phyloP scores from a whole-genome alignment of 495 filamentous ascomycete genomes.

The Podospora comata region DNA sequence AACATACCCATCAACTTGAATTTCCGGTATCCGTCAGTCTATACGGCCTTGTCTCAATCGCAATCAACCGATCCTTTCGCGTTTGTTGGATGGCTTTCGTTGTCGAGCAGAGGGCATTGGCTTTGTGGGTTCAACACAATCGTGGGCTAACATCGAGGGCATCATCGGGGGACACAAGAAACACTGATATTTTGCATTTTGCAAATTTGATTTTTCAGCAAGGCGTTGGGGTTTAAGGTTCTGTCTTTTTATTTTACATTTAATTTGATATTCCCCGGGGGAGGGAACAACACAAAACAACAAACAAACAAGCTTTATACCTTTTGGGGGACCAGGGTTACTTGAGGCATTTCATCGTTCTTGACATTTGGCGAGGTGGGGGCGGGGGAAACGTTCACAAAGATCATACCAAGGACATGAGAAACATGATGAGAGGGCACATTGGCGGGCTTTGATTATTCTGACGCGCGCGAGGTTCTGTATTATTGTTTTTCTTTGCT shows the following conservation, averaged over 20 bases:
- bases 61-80: background rate
- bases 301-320: slow-evolving; percentile 1
- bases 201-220: slow-evolving; percentile 28
- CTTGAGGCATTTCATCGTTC: background rate
- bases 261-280: background rate
- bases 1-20: background rate
- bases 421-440: background rate
- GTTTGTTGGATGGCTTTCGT: background rate
- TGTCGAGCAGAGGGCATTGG: background rate
- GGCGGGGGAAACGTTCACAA: background rate
- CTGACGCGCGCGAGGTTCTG: background rate
- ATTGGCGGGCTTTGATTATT: background rate
- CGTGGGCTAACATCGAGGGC: background rate
- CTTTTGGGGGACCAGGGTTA: background rate
- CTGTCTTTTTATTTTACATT: slow-evolving; percentile 12
- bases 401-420: background rate
- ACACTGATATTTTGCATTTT: slow-evolving; percentile 12
- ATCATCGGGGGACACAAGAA: background rate
- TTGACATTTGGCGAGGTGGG: background rate
- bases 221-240: slow-evolving; percentile 25
- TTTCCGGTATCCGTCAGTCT: background rate
- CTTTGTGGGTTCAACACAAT: background rate
- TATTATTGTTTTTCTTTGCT: background rate
- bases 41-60: background rate
- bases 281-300: background rate